These are phyloP conservation scores for Penicillium daleae DNA, from an alignment of 495 filamentous ascomycete species.

Conservation along the genomic window DNA sequence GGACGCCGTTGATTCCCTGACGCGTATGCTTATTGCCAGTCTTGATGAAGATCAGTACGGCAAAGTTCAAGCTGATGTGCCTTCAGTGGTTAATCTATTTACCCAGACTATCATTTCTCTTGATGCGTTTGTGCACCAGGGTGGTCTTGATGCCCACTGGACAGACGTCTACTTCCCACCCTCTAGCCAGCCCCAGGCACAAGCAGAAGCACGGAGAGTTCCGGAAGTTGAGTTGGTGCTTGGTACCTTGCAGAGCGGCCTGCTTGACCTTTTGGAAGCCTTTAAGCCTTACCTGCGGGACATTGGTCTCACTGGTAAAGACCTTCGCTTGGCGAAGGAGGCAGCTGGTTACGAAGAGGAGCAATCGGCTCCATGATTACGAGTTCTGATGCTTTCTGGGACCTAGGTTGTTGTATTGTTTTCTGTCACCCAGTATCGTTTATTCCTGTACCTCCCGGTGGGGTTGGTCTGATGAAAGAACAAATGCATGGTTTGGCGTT, in stretches of 20 bases:
- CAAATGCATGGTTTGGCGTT: slow-evolving; percentile 40
- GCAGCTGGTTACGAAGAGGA: slow-evolving; percentile 51
- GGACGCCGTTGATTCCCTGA: slow-evolving; percentile 71
- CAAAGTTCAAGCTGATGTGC: slow-evolving; percentile 78
- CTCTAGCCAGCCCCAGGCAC: slow-evolving; percentile 44
- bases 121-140: slow-evolving; percentile 63
- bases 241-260: slow-evolving; percentile 57
- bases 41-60: slow-evolving; percentile 86
- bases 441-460: slow-evolving; percentile 20
- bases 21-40: slow-evolving; percentile 68
- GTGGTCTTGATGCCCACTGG: slow-evolving; percentile 70
- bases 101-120: slow-evolving; percentile 67
- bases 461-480: slow-evolving; percentile 22
- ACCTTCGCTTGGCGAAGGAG: slow-evolving; percentile 71
- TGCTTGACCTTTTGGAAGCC: slow-evolving; percentile 62
- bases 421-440: slow-evolving; percentile 14
- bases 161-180: slow-evolving; percentile 68
- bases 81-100: slow-evolving; percentile 70
- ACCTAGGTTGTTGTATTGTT: slow-evolving; percentile 16
- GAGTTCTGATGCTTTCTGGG: slow-evolving; percentile 5
- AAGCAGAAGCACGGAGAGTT: slow-evolving; percentile 43
- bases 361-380: slow-evolving; percentile 26
- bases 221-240: slow-evolving; percentile 68
- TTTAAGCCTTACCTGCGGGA: slow-evolving; percentile 73
- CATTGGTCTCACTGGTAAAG: slow-evolving; percentile 64